These are phyloP conservation scores for Debaryomyces prosopidis DNA, from an alignment of 805 yeast genomes.

Conservation along the genomic window DNA sequence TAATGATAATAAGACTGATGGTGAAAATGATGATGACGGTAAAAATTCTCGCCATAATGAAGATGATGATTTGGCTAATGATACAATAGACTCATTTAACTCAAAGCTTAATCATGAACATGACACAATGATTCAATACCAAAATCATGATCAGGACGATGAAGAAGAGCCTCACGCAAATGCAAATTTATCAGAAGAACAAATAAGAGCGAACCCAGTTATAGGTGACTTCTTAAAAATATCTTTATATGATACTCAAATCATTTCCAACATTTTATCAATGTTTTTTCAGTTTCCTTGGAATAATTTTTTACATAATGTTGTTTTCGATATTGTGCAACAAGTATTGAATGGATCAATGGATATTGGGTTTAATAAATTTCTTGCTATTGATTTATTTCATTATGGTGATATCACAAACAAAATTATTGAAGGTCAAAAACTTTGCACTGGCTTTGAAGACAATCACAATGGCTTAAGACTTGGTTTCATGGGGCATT, in stretches of 20 bases:
- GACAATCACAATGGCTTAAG: constrained; percentile 54
- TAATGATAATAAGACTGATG: constrained; percentile 6
- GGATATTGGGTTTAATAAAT: constrained; percentile 51
- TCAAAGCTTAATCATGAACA: constrained; percentile 21
- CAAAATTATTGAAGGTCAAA: constrained; percentile 48
- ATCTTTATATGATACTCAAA: constrained; percentile 43
- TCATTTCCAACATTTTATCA: constrained; percentile 38
- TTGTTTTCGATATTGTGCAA: constrained; percentile 48
- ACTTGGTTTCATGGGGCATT: constrained; percentile 95
- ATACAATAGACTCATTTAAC: constrained; percentile 40
- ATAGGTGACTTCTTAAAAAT: constrained; percentile 46
- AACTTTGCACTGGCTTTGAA: constrained; percentile 63
- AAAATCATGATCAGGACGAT: constrained; percentile 25
- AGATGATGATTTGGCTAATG: constrained; percentile 17
- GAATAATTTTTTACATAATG: constrained; percentile 49
- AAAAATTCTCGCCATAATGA: constrained; percentile 5
- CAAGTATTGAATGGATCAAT: constrained; percentile 48
- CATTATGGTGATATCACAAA: constrained; percentile 44
- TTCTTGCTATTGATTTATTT: constrained; percentile 58
- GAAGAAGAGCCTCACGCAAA: constrained; percentile 46
- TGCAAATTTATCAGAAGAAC: constrained; percentile 43
- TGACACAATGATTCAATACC: constrained; percentile 20
- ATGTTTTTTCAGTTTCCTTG: constrained; percentile 50
- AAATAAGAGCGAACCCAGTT: constrained; percentile 42
- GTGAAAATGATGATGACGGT: constrained; percentile 4